Evolutionary conservation across 139 green algal species (phyloP).

Genomic region (Tetradesmus obliquus): DNA sequence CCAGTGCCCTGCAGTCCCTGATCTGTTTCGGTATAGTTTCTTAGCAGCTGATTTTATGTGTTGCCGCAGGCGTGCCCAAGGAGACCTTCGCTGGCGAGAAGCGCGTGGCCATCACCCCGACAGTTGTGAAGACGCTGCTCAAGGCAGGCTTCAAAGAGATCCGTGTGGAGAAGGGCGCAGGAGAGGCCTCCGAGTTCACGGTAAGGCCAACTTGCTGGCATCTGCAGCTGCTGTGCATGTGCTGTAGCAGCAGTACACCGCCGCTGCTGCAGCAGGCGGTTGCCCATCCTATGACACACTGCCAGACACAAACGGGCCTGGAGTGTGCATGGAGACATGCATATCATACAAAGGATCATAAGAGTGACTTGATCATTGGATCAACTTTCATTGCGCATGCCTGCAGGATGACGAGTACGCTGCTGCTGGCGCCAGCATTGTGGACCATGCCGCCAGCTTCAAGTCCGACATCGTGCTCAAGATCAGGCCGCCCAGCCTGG

Average conservation of each 20-base stretch:
- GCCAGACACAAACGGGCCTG: no score
- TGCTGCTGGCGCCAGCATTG: constrained; percentile 80
- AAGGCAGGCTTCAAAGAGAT: constrained; percentile 85
- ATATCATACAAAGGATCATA: no score
- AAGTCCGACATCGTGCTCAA: constrained; percentile 77
- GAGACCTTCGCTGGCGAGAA: constrained; percentile 73
- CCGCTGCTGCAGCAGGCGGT: not conserved
- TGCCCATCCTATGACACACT: not conserved
- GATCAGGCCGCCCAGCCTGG: constrained; percentile 65
- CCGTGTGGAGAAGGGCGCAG: constrained; percentile 79
- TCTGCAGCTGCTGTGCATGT: constrained; percentile 5
- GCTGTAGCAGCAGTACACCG: not conserved
- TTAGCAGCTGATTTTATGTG: no score
- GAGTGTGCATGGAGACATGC: no score
- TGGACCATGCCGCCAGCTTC: constrained; percentile 62
- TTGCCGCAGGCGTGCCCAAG: constrained; percentile 75
- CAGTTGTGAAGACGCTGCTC: constrained; percentile 65
- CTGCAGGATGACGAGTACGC: constrained; percentile 48
- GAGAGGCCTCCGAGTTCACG: constrained; percentile 75
- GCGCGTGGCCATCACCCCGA: constrained; percentile 80
- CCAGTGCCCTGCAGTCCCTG: no score
- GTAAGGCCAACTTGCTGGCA: constrained; percentile 50
- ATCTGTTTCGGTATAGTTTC: not conserved
- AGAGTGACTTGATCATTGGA: no score
- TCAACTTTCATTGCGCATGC: not conserved